phyloP scores from a whole-genome alignment of 805 yeast species.

The Cyberlindnera subsufficiens region DNA sequence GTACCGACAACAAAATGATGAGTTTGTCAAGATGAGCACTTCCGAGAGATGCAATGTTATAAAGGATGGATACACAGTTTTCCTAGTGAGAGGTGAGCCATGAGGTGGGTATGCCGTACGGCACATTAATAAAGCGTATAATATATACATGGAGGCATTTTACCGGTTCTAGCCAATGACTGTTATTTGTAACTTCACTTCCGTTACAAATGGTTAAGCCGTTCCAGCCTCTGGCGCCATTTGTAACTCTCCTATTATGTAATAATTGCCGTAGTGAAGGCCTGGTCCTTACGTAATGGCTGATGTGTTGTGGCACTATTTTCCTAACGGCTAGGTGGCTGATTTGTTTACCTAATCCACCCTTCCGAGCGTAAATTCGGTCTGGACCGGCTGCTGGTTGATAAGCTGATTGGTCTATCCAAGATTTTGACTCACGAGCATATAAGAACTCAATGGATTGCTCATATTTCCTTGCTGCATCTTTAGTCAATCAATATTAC shows the following conservation, averaged over 20 bases:
- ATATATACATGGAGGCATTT: too few relatives aligned
- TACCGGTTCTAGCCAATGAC: too few relatives aligned
- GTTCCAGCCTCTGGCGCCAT: too few relatives aligned
- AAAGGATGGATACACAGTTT: conserved; percentile 16
- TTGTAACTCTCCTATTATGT: too few relatives aligned
- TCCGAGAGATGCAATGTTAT: conserved; percentile 15
- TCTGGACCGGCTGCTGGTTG: neutral
- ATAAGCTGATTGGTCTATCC: conserved; percentile 1
- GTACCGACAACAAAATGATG: conserved; percentile 11
- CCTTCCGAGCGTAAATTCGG: neutral
- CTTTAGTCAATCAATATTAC: neutral
- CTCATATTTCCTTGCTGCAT: too few relatives aligned
- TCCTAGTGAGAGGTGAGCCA: conserved; percentile 20
- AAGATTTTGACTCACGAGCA: neutral
- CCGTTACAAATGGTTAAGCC: too few relatives aligned
- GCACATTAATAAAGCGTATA: too few relatives aligned
- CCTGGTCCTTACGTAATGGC: too few relatives aligned
- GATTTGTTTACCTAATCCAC: neutral
- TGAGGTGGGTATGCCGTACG: neutral
- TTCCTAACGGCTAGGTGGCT: too few relatives aligned
- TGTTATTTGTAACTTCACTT: too few relatives aligned
- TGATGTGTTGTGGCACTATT: too few relatives aligned
- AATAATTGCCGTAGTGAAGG: too few relatives aligned
- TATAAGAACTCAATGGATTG: neutral
- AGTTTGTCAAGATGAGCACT: conserved; percentile 13